Base-by-base conservation (phyloP, 2,329 filamentous ascomycete genomes). In the Xylariaceae sp. region DNA sequence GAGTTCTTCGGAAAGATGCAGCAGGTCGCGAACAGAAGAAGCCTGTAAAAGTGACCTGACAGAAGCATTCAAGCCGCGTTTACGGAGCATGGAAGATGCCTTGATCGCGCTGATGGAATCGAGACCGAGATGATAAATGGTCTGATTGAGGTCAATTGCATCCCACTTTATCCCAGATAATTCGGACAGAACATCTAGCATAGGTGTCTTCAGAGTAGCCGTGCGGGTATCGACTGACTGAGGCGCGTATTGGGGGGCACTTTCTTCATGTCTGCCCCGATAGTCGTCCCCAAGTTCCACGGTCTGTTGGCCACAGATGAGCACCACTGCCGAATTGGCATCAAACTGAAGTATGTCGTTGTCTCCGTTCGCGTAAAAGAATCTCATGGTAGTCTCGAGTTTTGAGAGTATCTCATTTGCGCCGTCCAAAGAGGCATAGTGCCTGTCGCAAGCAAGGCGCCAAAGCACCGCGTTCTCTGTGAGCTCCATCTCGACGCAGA, bases 101-200 rank as follows among this genome's bases (percentile, higher is more conserved):
- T 93, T 94, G 66, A 96, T 93, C 2, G 89, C 85, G 49, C 84
- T 91, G 61, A 96, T 95, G 0, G 90, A 96, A 60, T 96, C 90
- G 1, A 96, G 77, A 0, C 90, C 90, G 2, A 96, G 73, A 48
- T 93, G 83, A 61, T 93, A 95, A 11, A 95, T 76, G 0, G 76
- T 87, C 38, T 81, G 76, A 1, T 72, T 68, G 41, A 72, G 73
- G 3, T 66, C 63, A 38, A 95, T 85, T 2, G 78, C 69, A 0
- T 69, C 57, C 15, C 71, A 63, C 0, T 81, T 68, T 0, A 85
- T 64, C 13, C 75, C 77, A 0, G 89, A 86, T 1, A 90, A 71
- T 22, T 71, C 58, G 1, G 73, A 66, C 12, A 85, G 61, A 0
- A 74, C 66, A 2, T 65, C 56, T 2, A 77, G 64, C 16, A 84